Base-by-base conservation (phyloP, 805 yeast genomes). In the Wickerhamiella occidentalis region DNA sequence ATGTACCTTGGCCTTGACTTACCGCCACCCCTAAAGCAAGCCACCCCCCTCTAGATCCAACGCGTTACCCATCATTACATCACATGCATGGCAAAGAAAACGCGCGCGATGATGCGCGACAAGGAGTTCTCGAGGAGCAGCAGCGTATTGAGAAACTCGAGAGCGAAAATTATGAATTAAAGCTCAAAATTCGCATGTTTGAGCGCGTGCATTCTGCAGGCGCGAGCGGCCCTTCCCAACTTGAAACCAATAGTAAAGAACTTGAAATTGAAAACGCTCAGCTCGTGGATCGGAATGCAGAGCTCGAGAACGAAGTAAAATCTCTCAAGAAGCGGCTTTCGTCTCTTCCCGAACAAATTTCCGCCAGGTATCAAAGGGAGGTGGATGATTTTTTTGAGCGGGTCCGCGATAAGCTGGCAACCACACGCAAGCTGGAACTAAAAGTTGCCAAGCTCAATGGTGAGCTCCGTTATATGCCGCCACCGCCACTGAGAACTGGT, bases 31-130 rank as follows among this genome's bases (percentile, higher is more conserved):
- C 28, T 25, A 9, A 25, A 25, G 28, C 28, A 25, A 25, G 28
- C 28, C 28, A 6, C 28, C 28, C 28, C 6, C 9, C 28, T n/a
- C n/a, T n/a, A n/a, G 28, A 9, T 6, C 9, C 9, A 25, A 33
- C 38, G 38, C 38, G 38, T 33, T 33, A 33, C 38, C 19, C 38
- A 4, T 33, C 38, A 12, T 33, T 33, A 33, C 38, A 13, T 33
- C 38, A 33, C 25, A 40, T 40, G 44, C 44, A 30, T 30, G 44
- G 44, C n/a, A 40, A 40, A 19, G 44, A 40, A 23, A 40, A 22
- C 25, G 30, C 44, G 29, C 30, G 21, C n/a, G 25, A 8, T 4
- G 30, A n/a, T 15, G 44, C 21, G 21, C 23, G 30, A 11, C 28
- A 21, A 15, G 46, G 46, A n/a, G 46, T 42, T 18, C 26, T 42